These are phyloP conservation scores for Sugiyamaella neomexicana DNA, from an alignment of 1,139 yeast species.

Conservation along the genomic window DNA sequence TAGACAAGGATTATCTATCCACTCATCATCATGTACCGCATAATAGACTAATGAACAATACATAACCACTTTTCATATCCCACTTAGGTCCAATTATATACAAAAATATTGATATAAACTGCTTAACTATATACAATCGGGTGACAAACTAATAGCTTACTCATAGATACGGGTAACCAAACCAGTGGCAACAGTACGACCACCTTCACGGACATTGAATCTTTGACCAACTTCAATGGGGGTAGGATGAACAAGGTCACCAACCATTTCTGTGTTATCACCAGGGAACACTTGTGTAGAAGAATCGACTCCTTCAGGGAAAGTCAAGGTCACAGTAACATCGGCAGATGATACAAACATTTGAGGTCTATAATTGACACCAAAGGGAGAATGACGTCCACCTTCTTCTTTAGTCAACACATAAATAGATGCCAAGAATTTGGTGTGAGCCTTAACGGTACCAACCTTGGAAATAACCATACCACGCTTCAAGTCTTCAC, in stretches of 20 bases:
- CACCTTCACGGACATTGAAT: constrained; percentile 99
- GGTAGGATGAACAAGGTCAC: constrained; percentile 86
- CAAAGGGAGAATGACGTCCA: constrained; percentile 98
- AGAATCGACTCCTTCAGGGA: constrained; percentile 88
- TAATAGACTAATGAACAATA: neutral
- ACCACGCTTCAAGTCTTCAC: constrained; percentile 96
- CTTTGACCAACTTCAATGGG: constrained; percentile 96
- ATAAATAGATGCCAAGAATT: constrained; percentile 90
- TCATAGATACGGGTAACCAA: constrained; percentile 91
- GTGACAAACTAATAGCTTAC: constrained; percentile 35
- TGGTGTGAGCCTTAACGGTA: constrained; percentile 88
- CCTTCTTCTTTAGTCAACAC: constrained; percentile 96
- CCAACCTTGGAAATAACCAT: constrained; percentile 96
- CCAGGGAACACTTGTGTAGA: constrained; percentile 96
- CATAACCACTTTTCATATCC: too few species aligned
- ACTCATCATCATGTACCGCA: neutral
- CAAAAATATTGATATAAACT: too few species aligned
- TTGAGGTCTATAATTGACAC: constrained; percentile 97
- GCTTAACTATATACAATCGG: constrained; percentile 12
- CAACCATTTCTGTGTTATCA: constrained; percentile 96
- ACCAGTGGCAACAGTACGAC: constrained; percentile 99
- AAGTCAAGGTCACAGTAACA: constrained; percentile 85
- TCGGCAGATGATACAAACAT: constrained; percentile 95
- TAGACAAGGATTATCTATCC: neutral
- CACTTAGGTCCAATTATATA: too few species aligned